Conservation (phyloP, 177 flowering plant genomes). For the Tripterygium wilfordii region DNA sequence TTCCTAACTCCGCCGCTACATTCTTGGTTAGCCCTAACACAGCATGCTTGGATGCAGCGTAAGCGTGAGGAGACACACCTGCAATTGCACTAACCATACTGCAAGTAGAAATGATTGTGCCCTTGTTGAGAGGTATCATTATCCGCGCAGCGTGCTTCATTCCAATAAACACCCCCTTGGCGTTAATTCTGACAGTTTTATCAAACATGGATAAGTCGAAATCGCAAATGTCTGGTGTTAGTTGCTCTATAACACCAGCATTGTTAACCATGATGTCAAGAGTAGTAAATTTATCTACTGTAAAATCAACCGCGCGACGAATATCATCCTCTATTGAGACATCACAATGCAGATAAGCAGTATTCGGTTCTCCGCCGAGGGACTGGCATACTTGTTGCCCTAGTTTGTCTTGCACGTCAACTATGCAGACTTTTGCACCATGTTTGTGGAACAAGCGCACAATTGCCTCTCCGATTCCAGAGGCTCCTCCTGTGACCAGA, state of each 20-base stretch:
- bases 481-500: constrained; percentile 82
- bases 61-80: constrained; percentile 75
- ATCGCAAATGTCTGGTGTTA: constrained; percentile 51
- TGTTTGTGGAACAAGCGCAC: constrained; percentile 60
- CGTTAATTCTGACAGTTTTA: constrained; percentile 64
- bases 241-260: constrained; percentile 60
- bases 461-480: constrained; percentile 86
- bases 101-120: constrained; percentile 46
- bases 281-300: constrained; percentile 50
- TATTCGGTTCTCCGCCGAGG: constrained; percentile 53
- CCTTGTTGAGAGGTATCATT: constrained; percentile 74
- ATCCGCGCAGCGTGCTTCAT: constrained; percentile 90
- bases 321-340: constrained; percentile 67
- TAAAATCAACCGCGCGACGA: constrained; percentile 50
- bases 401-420: constrained; percentile 61
- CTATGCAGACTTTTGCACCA: constrained; percentile 75
- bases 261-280: constrained; percentile 92
- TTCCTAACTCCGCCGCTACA: constrained; percentile 83
- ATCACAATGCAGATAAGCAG: constrained; percentile 52
- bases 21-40: constrained; percentile 70
- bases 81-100: constrained; percentile 58
- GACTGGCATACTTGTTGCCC: constrained; percentile 37
- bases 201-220: constrained; percentile 45
- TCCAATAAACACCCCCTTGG: constrained; percentile 70
- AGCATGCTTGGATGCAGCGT: constrained; percentile 85